phyloP scores from a whole-genome alignment of 2,329 filamentous ascomycete species.

The Aspergillus texensis region DNA sequence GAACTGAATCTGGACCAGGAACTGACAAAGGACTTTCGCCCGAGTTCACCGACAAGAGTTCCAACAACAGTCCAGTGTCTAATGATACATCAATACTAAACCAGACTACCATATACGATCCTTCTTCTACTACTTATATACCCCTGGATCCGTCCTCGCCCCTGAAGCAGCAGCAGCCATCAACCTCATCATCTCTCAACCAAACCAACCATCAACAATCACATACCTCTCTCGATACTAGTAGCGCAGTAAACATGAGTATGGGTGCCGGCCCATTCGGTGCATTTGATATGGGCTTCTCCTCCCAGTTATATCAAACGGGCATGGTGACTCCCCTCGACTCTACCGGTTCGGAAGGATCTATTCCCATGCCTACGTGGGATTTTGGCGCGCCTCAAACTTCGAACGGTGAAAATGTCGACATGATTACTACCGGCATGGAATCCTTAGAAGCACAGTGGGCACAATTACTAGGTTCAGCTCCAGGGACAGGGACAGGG shows the following conservation, averaged over 20 bases:
- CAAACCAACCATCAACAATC: not conserved
- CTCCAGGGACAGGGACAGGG: not conserved
- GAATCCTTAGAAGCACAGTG: slow-evolving; percentile 39
- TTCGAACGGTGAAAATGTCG: slow-evolving; percentile 17
- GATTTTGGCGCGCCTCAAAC: slow-evolving; percentile 24
- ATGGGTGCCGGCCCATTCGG: not conserved
- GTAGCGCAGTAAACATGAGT: not conserved
- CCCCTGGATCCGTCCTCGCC: slow-evolving; percentile 15
- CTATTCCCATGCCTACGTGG: slow-evolving; percentile 35
- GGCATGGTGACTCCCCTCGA: slow-evolving; percentile 20
- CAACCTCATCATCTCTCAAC: not conserved
- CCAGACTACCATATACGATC: not conserved
- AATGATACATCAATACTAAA: slow-evolving; percentile 12
- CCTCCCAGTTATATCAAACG: slow-evolving; percentile 20
- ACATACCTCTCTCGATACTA: not conserved
- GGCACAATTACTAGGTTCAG: slow-evolving; percentile 32
- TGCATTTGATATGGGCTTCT: slow-evolving; percentile 19
- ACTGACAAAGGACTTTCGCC: slow-evolving; percentile 37
- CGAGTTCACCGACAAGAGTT: slow-evolving; percentile 28
- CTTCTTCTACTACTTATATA: not conserved
- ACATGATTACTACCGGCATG: slow-evolving; percentile 25
- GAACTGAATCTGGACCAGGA: slow-evolving; percentile 4
- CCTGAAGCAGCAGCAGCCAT: slow-evolving; percentile 10
- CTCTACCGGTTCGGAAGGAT: slow-evolving; percentile 22
- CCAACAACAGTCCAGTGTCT: slow-evolving; percentile 9